Conservation (phyloP, 1,284 basidiomycete genomes). For the Ustilago shanxiensis region DNA sequence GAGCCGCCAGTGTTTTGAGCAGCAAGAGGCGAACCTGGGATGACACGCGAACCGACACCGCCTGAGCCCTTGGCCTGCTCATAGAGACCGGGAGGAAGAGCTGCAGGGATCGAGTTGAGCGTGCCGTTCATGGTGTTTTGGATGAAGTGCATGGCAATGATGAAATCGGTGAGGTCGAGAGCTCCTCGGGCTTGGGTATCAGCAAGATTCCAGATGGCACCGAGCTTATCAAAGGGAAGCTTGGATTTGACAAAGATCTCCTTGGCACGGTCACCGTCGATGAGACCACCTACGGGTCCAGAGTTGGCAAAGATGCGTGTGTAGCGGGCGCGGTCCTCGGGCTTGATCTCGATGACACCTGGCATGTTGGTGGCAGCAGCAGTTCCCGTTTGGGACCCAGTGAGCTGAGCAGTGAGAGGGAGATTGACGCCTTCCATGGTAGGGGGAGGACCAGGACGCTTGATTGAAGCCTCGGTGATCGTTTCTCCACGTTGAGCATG, state of each 20-base stretch:
- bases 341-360: slow-evolving; percentile 58
- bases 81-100: slow-evolving; percentile 89
- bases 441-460: slow-evolving; percentile 79
- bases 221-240: slow-evolving; percentile 87
- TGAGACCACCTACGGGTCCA: slow-evolving; percentile 62
- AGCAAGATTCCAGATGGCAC: slow-evolving; percentile 94
- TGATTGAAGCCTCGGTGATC: slow-evolving; percentile 72
- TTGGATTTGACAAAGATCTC: slow-evolving; percentile 94
- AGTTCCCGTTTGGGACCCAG: slow-evolving; percentile 23
- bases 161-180: slow-evolving; percentile 92
- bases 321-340: slow-evolving; percentile 67
- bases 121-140: slow-evolving; percentile 86
- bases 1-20: slow-evolving; percentile 60
- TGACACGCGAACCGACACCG: slow-evolving; percentile 39
- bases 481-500: slow-evolving; percentile 90
- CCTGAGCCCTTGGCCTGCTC: slow-evolving; percentile 76
- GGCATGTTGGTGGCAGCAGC: slow-evolving; percentile 31
- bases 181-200: slow-evolving; percentile 92
- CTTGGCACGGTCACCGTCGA: slow-evolving; percentile 85
- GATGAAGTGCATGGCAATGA: slow-evolving; percentile 92
- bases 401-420: slow-evolving; percentile 68
- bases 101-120: slow-evolving; percentile 80
- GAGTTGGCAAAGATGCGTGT: slow-evolving; percentile 69
- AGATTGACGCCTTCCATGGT: slow-evolving; percentile 79
- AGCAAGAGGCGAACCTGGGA: slow-evolving; percentile 45